Evolutionary conservation across 805 yeast genomes (phyloP), one percentile per base, ranked within the genome.

Genomic region (Candida tallmaniae): DNA sequence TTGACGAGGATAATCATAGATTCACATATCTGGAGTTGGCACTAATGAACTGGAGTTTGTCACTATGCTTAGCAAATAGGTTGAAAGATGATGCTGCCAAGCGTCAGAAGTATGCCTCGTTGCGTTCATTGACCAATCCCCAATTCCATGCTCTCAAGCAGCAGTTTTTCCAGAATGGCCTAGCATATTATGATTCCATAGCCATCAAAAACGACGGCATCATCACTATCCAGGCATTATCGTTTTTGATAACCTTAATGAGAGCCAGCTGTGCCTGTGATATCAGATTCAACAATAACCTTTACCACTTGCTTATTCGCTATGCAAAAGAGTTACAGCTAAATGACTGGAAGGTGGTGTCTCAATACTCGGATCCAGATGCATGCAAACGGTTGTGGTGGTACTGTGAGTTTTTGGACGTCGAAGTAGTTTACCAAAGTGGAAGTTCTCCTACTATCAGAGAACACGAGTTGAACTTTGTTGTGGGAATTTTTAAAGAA

Each of bases 121-220:
- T 49, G 28, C 17, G 35, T 4, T 5, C 23, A 2, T 20, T 36
- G 4, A 29, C 30, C 25, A 29, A 25, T 10, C 26, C 37, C 1
- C 42, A 50, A 3, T 30, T 56, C 20, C 34, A 27, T 5, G 40
- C 36, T 5, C 35, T 51, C 11, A 47, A 51, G 26, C 26, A 36
- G 6, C 32, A 30, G 4, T 46, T 51, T 15, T 48, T 56, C 23
- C 39, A 48, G 32, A 47, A 48, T 27, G 54, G 78, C 1, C 45
- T 77, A 17, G 68, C 56, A 44, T 79, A 73, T 49, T 79, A 68
- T 44, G 77, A 74, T 39, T 64, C 71, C 34, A 54, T 75, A 5
- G 52, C 70, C 3, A 50, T 70, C 2, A 45, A 62, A 18, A 68
- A 70, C 40, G 79, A 73, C 41, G 80, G 79, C 6, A 28, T 73